Evolutionary conservation across 805 yeast genomes (phyloP).

Genomic region (Hermanozyma aechmeae): DNA sequence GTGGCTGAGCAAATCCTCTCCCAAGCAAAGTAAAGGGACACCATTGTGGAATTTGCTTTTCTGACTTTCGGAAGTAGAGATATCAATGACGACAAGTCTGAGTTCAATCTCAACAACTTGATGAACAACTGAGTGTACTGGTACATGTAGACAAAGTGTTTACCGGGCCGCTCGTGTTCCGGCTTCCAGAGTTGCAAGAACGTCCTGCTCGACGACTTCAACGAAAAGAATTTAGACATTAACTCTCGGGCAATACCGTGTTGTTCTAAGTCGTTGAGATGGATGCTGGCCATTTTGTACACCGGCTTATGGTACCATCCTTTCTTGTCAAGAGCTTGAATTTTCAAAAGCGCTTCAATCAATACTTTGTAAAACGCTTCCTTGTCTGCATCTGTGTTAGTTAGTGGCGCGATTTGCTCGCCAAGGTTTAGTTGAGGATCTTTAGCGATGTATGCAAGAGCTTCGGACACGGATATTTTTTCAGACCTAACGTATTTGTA

Average conservation of each 20-base stretch:
- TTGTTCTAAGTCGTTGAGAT: constrained; percentile 45
- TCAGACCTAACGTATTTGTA: constrained; percentile 45
- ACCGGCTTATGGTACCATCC: constrained; percentile 90
- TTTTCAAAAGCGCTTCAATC: constrained; percentile 35
- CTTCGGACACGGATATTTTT: constrained; percentile 25
- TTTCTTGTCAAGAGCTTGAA: constrained; percentile 58
- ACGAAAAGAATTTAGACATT: constrained; percentile 51
- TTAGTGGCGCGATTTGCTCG: constrained; percentile 1
- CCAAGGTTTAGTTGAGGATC: constrained; percentile 21
- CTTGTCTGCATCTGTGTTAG: constrained; percentile 6
- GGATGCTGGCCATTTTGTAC: constrained; percentile 59
- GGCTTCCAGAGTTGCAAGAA: constrained; percentile 90
- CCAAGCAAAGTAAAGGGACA: constrained; percentile 56
- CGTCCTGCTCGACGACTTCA: constrained; percentile 60
- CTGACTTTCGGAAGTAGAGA: constrained; percentile 66
- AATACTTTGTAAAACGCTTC: constrained; percentile 28
- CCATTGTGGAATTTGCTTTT: constrained; percentile 68
- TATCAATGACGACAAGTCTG: constrained; percentile 52
- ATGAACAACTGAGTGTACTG: constrained; percentile 61
- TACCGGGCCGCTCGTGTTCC: constrained; percentile 85
- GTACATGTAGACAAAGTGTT: constrained; percentile 71
- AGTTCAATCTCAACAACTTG: constrained; percentile 40
- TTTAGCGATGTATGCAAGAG: constrained; percentile 25
- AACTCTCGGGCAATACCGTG: constrained; percentile 49
- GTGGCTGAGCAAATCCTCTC: constrained; percentile 46